Evolutionary conservation across 768 basidiomycete species (phyloP).

Genomic region (Macrocybe gigantea): DNA sequence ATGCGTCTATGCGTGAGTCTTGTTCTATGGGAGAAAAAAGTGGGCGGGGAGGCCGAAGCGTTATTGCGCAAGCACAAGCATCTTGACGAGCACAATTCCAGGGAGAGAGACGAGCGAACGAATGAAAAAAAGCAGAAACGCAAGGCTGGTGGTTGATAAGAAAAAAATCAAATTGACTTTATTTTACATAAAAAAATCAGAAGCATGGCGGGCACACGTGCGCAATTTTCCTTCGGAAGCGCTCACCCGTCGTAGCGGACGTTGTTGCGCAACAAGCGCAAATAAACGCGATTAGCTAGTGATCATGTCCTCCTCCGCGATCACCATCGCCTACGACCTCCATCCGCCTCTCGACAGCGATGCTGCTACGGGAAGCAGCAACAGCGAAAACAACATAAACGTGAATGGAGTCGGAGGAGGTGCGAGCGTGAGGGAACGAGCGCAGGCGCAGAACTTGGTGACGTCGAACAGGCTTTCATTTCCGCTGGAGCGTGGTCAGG

Average conservation of each 20-base stretch:
- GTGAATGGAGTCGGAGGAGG: too few species aligned
- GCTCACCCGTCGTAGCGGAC: conserved; percentile 2
- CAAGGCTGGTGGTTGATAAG: conserved; percentile 5
- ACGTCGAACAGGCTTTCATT: conserved; percentile 15
- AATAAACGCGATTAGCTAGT: conserved; percentile 13
- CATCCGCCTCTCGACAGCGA: conserved; percentile 29
- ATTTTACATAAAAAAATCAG: neutral
- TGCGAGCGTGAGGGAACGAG: too few species aligned
- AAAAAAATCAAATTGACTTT: conserved; percentile 4
- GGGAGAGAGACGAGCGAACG: neutral
- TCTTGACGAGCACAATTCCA: conserved; percentile 13
- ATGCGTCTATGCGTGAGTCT: neutral
- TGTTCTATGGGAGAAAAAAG: conserved; percentile 6
- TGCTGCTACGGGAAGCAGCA: neutral
- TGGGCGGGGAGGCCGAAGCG: conserved; percentile 30
- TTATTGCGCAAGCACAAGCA: conserved; percentile 50
- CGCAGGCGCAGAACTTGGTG: conserved; percentile 3
- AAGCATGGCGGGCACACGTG: conserved; percentile 8
- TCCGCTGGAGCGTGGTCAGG: conserved; percentile 9
- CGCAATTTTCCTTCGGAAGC: neutral
- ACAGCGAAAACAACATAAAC: too few species aligned
- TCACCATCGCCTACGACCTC: conserved; percentile 39
- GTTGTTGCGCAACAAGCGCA: conserved; percentile 12
- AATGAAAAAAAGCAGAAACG: neutral
- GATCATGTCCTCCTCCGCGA: conserved; percentile 15